A percentile compares a stretch with the other conserved stretches of the same genome.
Evolutionary conservation across 2,329 filamentous ascomycete species (phyloP).

Genomic region (Cercospora sojina): DNA sequence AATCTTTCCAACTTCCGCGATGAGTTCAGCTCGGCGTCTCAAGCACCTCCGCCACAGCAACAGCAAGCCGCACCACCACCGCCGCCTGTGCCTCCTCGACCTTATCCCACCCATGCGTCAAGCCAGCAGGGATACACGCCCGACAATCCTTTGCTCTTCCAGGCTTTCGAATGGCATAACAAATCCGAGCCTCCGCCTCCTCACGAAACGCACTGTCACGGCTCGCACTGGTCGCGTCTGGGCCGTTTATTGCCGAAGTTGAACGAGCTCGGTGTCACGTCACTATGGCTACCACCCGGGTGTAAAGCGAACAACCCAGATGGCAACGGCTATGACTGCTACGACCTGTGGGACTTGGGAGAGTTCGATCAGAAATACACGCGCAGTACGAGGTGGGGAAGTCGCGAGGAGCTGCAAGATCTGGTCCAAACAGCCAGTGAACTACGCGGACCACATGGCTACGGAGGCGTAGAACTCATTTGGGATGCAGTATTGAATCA

Average conservation of each 20-base stretch:
- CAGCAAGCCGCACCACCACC: conserved; percentile 4
- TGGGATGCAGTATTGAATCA: conserved; percentile 74
- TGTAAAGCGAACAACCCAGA: conserved; percentile 64
- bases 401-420: conserved; percentile 58
- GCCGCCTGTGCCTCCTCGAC: conserved; percentile 9
- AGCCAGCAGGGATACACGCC: conserved; percentile 11
- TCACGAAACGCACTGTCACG: conserved; percentile 46
- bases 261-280: conserved; percentile 57
- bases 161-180: conserved; percentile 72
- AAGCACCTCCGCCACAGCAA: conserved; percentile 5
- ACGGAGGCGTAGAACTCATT: conserved; percentile 55
- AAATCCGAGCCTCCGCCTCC: conserved; percentile 44
- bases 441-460: conserved; percentile 26
- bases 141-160: conserved; percentile 56
- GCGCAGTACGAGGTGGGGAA: conserved; percentile 66
- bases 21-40: neutral
- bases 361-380: conserved; percentile 71
- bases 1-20: conserved; percentile 11
- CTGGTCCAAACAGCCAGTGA: conserved; percentile 54
- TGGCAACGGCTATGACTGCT: conserved; percentile 67
- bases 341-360: conserved; percentile 64
- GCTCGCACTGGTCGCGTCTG: conserved; percentile 39
- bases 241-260: conserved; percentile 31
- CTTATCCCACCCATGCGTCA: neutral
- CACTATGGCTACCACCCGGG: conserved; percentile 67